A percentile compares a stretch with the other conserved stretches of the same genome.
These are phyloP conservation scores for Hondaea fermentalgiana DNA, from an alignment of 108 stramenopile species.

Conservation along the genomic window DNA sequence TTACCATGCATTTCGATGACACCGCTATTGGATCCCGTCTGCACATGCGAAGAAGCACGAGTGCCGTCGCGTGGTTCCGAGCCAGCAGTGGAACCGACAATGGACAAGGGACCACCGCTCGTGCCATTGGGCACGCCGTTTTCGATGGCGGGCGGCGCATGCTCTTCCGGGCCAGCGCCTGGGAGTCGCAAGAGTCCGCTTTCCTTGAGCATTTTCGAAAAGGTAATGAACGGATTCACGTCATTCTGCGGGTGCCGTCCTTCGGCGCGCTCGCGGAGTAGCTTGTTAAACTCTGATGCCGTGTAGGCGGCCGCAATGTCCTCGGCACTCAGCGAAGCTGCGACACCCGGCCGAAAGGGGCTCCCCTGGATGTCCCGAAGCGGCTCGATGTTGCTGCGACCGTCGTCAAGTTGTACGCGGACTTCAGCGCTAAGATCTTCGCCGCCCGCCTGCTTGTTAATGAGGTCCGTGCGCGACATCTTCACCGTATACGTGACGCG, in stretches of 20 bases:
- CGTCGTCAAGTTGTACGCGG: background rate
- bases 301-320: conserved; percentile 16
- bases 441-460: background rate
- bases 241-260: background rate
- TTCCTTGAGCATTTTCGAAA: conserved; percentile 14
- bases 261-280: background rate
- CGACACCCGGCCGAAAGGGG: background rate
- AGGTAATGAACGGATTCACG: background rate
- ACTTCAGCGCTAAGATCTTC: background rate
- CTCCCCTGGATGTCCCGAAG: background rate
- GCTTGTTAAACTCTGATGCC: background rate
- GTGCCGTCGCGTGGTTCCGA: background rate
- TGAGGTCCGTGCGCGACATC: background rate
- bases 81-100: background rate
- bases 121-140: background rate
- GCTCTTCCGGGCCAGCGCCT: background rate
- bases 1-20: background rate
- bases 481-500: background rate
- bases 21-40: background rate
- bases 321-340: background rate
- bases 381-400: background rate
- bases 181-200: background rate
- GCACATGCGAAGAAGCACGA: background rate
- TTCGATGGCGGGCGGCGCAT: background rate
- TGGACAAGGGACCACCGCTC: background rate